Evolutionary conservation across 176 grass and related monocot species (phyloP).

Genomic region (Aegilops longissima): DNA sequence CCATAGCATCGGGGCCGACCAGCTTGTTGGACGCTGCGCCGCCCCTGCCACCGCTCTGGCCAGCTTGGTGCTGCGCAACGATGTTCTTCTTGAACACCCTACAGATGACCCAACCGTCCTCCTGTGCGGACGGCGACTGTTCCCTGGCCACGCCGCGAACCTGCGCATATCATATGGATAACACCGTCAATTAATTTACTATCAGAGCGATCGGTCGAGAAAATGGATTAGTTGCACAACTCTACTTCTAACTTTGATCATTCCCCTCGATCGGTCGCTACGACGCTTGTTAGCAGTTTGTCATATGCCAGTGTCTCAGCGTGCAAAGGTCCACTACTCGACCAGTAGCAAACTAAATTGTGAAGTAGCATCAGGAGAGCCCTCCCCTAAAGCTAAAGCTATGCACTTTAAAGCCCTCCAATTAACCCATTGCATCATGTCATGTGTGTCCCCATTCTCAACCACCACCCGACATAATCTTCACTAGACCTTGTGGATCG

Average conservation of each 20-base stretch:
- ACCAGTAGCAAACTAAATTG: no score
- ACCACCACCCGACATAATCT: neutral
- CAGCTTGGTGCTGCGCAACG: conserved; percentile 20
- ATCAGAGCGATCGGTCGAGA: no score
- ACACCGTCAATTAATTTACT: no score
- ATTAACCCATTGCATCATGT: no score
- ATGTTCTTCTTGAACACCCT: conserved; percentile 84
- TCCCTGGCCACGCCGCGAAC: conserved; percentile 37
- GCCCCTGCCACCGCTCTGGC: conserved; percentile 14
- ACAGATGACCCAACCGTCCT: conserved; percentile 92
- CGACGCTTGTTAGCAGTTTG: neutral
- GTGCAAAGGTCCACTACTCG: conserved; percentile 15
- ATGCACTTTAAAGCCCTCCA: no score
- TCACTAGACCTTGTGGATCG: neutral
- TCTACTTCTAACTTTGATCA: no score
- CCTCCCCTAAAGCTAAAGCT: no score
- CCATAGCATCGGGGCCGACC: neutral
- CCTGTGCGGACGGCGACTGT: conserved; percentile 29
- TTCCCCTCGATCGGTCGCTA: no score
- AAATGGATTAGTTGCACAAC: no score
- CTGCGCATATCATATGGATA: neutral
- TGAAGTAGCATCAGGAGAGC: no score
- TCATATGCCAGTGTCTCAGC: neutral
- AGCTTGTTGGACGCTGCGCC: neutral
- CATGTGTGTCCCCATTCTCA: conserved; percentile 1